These are phyloP conservation scores for Cucurbita moschata DNA, from an alignment of 306 rosid genomes.

Conservation along the genomic window DNA sequence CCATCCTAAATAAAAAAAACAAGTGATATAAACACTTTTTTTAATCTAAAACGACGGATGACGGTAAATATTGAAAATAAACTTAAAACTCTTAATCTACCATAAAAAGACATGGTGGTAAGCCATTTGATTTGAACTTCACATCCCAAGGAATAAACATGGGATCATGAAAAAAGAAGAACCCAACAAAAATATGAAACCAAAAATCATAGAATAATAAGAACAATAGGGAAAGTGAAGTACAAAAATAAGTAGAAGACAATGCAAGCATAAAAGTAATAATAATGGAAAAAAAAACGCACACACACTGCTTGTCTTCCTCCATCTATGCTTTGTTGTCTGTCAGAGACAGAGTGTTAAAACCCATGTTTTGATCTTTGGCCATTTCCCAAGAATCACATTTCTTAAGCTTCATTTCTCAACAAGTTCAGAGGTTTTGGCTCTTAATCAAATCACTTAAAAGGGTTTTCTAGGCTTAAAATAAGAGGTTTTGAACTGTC, in stretches of 20 bases:
- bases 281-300: not conserved
- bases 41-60: no score
- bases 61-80: no score
- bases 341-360: constrained; percentile 5
- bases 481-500: not conserved
- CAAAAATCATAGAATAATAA: not conserved
- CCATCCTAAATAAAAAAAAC: no score
- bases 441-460: not conserved
- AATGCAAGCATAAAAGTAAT: not conserved
- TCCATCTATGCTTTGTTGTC: not conserved
- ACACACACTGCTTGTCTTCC: not conserved
- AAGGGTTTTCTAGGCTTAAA: not conserved
- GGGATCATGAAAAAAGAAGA: not conserved
- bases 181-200: not conserved
- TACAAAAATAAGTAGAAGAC: not conserved
- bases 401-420: not conserved
- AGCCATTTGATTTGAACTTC: not conserved
- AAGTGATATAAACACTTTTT: no score
- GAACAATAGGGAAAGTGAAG: not conserved
- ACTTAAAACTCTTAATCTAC: not conserved
- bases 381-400: not conserved
- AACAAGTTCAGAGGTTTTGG: not conserved
- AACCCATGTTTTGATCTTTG: not conserved
- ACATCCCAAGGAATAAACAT: not conserved
- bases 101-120: not conserved